A percentile compares a stretch with the other conserved stretches of the same genome.
Evolutionary conservation across 805 yeast species (phyloP).

Genomic region (Spathaspora passalidarum): DNA sequence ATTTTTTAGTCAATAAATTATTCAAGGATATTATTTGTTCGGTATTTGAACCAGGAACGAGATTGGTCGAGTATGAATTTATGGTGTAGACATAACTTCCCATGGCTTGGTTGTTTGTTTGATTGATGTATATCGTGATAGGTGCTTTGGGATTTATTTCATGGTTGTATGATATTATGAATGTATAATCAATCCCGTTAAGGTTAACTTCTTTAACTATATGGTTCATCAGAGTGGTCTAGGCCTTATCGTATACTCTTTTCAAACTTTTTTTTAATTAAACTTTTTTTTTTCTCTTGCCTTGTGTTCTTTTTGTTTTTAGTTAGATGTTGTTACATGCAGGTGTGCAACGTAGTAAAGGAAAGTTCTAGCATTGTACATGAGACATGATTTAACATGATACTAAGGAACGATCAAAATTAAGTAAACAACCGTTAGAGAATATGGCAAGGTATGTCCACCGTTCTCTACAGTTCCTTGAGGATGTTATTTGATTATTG

Average conservation of each 20-base stretch:
- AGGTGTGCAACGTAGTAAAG: no score
- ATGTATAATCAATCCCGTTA: slow-evolving; percentile 12
- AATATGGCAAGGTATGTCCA: no score
- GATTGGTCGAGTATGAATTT: slow-evolving; percentile 19
- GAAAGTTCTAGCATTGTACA: no score
- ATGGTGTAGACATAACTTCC: slow-evolving; percentile 33
- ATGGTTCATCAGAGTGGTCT: slow-evolving; percentile 10
- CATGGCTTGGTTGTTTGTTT: slow-evolving; percentile 16
- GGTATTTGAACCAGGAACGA: slow-evolving; percentile 13
- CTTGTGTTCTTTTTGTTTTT: no score
- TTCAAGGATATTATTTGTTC: slow-evolving; percentile 15
- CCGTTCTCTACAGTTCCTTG: no score
- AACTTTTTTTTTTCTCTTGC: no score
- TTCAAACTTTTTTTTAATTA: not conserved
- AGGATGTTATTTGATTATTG: no score
- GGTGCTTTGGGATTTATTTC: slow-evolving; percentile 16
- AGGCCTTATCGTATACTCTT: not conserved
- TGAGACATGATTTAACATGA: no score
- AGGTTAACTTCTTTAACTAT: slow-evolving; percentile 6
- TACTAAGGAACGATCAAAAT: no score
- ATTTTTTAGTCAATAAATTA: slow-evolving; percentile 21
- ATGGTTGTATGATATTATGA: slow-evolving; percentile 12
- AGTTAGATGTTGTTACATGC: no score
- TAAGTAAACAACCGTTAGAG: no score
- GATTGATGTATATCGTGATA: slow-evolving; percentile 28